Evolutionary conservation across 176 grass and related monocot species (phyloP), one percentile per base, ranked within the genome.

Genomic region (Juncus effusus): DNA sequence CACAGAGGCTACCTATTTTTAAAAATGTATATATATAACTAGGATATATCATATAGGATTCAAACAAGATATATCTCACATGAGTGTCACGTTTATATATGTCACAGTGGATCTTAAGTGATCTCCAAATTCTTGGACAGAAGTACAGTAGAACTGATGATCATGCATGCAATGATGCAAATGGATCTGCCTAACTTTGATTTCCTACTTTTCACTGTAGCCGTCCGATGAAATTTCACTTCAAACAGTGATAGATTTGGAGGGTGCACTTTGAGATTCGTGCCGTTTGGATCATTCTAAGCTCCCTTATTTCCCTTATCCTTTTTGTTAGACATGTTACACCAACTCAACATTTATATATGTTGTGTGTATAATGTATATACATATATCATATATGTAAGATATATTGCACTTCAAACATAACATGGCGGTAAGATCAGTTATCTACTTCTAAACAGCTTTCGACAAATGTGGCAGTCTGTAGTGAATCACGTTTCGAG

Each of bases 211-310:
- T 36, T n/a, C 7, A 11, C 66, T 69, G 66, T 72, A 72, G 68
- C 68, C 68, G 68, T 72, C 54, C 51, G 68, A 71, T 71, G 54
- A 59, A 52, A 71, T 55, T 49, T 51, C 7, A 13, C 67, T 70
- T 70, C 56, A 40, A 54, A 70, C 38, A 59, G 38, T 55, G 52
- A 57, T 3, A 4, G 47, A 39, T 7, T 28, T 39, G 66, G 60
- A 63, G 11, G 67, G 67, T 53, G 68, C 51, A 72, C 68, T 55
- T 56, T 53, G 68, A 58, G 68, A 72, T 72, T 38, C 68, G 54
- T 56, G 68, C 68, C 65, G 57, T 72, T 72, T 50, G 50, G 50
- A 72, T 72, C 38, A 6, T 6, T 47, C 44, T 47, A 47, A 47
- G 44, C 44, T 47, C 44, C 44, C 44, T 47, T 28, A 28, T 28